Conservation (phyloP, 306 rosid genomes). For the Macrotyloma uniflorum region DNA sequence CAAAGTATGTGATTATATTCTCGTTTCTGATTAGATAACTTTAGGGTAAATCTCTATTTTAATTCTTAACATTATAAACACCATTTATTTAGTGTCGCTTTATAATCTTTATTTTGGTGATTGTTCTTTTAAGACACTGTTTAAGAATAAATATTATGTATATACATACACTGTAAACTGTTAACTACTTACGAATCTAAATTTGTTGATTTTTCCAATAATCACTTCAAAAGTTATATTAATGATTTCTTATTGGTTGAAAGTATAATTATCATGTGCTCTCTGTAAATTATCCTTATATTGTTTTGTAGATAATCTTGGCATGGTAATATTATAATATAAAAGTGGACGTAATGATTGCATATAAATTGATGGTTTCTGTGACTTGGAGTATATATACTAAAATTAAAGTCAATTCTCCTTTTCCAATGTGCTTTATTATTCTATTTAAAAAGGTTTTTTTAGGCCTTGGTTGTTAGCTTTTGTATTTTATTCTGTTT, state of each 20-base stretch:
- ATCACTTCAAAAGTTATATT: background rate
- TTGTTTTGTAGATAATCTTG: background rate
- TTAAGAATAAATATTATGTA: no score
- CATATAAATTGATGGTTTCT: background rate
- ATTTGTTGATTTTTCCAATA: background rate
- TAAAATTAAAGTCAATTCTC: slow-evolving; percentile 8
- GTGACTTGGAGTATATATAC: slow-evolving; percentile 5
- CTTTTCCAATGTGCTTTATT: background rate
- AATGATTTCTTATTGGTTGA: background rate
- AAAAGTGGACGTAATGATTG: slow-evolving; percentile 2
- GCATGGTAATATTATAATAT: background rate
- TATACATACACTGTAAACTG: background rate
- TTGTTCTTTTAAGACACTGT: background rate
- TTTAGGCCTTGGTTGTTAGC: slow-evolving; percentile 1
- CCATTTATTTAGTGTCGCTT: background rate
- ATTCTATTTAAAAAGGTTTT: background rate
- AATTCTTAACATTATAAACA: background rate
- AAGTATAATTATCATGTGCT: background rate
- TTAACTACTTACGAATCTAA: background rate
- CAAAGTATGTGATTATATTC: slow-evolving; percentile 50
- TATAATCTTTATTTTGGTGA: no score
- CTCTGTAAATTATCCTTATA: no score
- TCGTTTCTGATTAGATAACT: background rate
- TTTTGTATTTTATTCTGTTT: background rate
- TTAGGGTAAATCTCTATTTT: background rate